These are phyloP conservation scores for Silybum marianum DNA, from an alignment of 129 eudicot genomes.

Conservation along the genomic window DNA sequence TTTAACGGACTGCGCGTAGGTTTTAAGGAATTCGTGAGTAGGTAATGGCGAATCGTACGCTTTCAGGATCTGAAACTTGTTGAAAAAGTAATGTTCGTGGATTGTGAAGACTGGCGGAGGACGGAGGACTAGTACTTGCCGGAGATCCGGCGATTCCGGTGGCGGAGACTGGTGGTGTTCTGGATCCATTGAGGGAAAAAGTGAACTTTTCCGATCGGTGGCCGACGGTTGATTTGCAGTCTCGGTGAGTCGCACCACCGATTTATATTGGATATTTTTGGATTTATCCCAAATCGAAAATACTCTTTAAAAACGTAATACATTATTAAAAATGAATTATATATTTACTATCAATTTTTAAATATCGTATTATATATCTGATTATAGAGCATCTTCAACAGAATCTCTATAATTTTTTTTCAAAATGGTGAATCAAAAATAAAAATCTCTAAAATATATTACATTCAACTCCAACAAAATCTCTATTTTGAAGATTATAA, in stretches of 20 bases:
- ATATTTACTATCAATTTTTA: too few relatives aligned
- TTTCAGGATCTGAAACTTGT: slow-evolving; percentile 23
- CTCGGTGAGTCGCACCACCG: not conserved
- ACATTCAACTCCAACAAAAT: too few relatives aligned
- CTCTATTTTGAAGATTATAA: too few relatives aligned
- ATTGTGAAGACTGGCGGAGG: slow-evolving; percentile 22
- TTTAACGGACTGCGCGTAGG: slow-evolving; percentile 14
- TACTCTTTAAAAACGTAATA: not conserved
- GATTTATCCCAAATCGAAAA: not conserved
- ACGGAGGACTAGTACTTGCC: slow-evolving; percentile 23
- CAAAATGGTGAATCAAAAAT: too few relatives aligned
- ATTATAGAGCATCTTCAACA: too few relatives aligned
- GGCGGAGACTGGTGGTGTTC: slow-evolving; percentile 16
- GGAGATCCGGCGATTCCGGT: slow-evolving; percentile 4
- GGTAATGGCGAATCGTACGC: slow-evolving; percentile 35
- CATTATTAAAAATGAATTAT: too few relatives aligned
- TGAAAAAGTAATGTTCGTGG: slow-evolving; percentile 31
- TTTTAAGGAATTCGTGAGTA: slow-evolving; percentile 27
- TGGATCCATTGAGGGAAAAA: not conserved
- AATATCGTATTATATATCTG: too few relatives aligned
- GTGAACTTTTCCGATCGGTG: not conserved
- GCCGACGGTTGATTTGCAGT: not conserved
- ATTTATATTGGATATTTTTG: not conserved
- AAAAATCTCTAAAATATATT: too few relatives aligned
- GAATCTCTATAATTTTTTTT: too few relatives aligned